Evolutionary conservation across 768 basidiomycete genomes (phyloP), one percentile per base, ranked within the genome.

Genomic region (Lactarius trivialis): DNA sequence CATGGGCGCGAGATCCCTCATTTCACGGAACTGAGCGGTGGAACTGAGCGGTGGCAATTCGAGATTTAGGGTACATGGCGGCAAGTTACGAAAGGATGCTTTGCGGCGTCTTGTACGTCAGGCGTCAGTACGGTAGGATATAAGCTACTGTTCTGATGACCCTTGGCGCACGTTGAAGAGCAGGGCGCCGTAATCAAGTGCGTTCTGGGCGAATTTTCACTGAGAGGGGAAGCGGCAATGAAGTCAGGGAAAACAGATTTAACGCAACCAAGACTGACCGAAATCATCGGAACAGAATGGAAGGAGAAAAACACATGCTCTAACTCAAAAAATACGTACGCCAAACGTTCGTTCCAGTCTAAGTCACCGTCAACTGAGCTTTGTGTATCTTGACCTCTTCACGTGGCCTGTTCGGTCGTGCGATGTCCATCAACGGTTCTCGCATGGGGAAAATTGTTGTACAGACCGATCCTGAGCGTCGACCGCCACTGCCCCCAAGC

Each of bases 371-470:
- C 4, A 2, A 1, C 58, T 78, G 74, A 26, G 82, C 91, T 74
- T 93, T 95, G 72, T 91, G 79, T 45, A 98, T 93, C 76, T 93
- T 96, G 69, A 98, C 86, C 37, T 93, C 88, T 74, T 98, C 93
- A 67, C 86, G 73, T 34, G 80, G 79, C 54, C 81, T 79, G 67
- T 60, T 41, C 11, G 26, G 51, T 39, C 39, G 45, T 48, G 57
- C 24, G 50, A 36, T 49, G 37, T 60, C 53, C 48, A 53, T 52
- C 45, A 32, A 50, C 28, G 26, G 43, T 33, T 60, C 30, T 50
- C n/a, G n/a, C 48, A 26, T n/a, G 7, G 9, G 2, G 14, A 15
- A 36, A 41, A 21, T 41, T 14, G 39, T 7, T 37, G 37, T 26
- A 76, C 88, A 55, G 55, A 89, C 94, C 83, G 80, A 72, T 98